Conservation (phyloP, 1,139 yeast species). For the Scheffersomyces insectosa region DNA sequence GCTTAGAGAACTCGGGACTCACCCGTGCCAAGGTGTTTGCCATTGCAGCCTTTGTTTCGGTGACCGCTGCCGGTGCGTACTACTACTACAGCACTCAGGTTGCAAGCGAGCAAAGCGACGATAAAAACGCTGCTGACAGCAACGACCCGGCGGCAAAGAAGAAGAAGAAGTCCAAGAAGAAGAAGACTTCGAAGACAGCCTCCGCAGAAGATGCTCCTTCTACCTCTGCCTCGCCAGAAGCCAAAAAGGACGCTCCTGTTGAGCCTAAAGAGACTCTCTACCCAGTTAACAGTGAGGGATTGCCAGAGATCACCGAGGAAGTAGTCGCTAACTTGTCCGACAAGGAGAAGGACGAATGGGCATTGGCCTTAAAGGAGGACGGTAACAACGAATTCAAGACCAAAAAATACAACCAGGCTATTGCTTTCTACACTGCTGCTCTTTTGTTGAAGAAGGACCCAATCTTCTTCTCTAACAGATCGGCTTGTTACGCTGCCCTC, state of each 20-base stretch:
- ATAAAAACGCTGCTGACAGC: constrained; percentile 10
- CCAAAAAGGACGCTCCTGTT: constrained; percentile 12
- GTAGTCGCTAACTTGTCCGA: constrained; percentile 47
- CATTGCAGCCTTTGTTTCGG: constrained; percentile 9
- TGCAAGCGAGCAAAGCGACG: constrained; percentile 11
- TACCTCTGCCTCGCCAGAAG: constrained; percentile 12
- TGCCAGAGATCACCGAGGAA: constrained; percentile 55
- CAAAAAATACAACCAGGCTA: constrained; percentile 71
- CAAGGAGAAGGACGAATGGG: constrained; percentile 65
- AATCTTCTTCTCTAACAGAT: constrained; percentile 87
- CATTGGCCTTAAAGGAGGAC: constrained; percentile 79
- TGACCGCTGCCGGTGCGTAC: constrained; percentile 62
- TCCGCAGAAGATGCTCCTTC: constrained; percentile 15
- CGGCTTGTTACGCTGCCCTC: constrained; percentile 90
- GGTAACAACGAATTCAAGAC: constrained; percentile 81
- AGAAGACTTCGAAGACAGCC: constrained; percentile 26
- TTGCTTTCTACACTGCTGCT: constrained; percentile 77
- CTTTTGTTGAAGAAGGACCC: constrained; percentile 76
- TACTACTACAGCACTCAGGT: constrained; percentile 46
- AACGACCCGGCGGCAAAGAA: constrained; percentile 18
- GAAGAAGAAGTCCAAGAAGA: constrained; percentile 41
- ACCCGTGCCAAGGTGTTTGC: too few species aligned
- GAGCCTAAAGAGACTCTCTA: constrained; percentile 24
- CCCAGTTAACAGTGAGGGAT: constrained; percentile 55
- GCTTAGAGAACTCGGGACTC: too few species aligned